These are phyloP conservation scores for Nannizziopsis barbatae DNA, from an alignment of 2,329 filamentous ascomycete species.

Conservation along the genomic window DNA sequence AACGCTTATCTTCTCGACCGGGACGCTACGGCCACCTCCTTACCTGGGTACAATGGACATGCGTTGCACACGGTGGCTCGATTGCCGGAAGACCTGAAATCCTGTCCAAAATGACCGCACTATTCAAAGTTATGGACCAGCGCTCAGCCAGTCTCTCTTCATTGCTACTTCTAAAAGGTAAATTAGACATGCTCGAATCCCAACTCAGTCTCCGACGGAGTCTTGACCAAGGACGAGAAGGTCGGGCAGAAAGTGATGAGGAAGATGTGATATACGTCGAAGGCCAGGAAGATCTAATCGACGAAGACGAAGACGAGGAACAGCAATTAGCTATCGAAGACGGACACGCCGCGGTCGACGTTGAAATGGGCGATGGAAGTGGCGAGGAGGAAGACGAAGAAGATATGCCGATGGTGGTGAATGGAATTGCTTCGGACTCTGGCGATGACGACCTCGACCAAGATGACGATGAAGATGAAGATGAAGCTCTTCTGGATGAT, in stretches of 20 bases:
- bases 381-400: constrained; percentile 46
- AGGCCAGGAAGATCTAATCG: constrained; percentile 54
- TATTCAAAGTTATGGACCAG: constrained; percentile 81
- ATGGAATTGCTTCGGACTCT: constrained; percentile 34
- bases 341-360: not conserved
- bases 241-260: constrained; percentile 50
- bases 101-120: constrained; percentile 60
- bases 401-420: constrained; percentile 47
- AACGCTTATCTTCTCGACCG: constrained; percentile 74
- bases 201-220: constrained; percentile 71
- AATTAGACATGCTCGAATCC: constrained; percentile 84
- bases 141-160: constrained; percentile 71
- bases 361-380: constrained; percentile 31
- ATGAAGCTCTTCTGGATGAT: constrained; percentile 33
- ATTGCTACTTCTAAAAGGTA: constrained; percentile 80
- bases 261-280: constrained; percentile 81
- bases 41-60: constrained; percentile 91
- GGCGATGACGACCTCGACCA: constrained; percentile 32
- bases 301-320: constrained; percentile 30
- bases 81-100: constrained; percentile 78
- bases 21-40: constrained; percentile 83
- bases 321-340: constrained; percentile 9
- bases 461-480: constrained; percentile 33
- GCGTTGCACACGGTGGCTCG: constrained; percentile 83
- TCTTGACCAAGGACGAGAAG: constrained; percentile 49